Evolutionary conservation across 169 alveolate species (phyloP).

Genomic region (Plasmodium blacklocki): DNA sequence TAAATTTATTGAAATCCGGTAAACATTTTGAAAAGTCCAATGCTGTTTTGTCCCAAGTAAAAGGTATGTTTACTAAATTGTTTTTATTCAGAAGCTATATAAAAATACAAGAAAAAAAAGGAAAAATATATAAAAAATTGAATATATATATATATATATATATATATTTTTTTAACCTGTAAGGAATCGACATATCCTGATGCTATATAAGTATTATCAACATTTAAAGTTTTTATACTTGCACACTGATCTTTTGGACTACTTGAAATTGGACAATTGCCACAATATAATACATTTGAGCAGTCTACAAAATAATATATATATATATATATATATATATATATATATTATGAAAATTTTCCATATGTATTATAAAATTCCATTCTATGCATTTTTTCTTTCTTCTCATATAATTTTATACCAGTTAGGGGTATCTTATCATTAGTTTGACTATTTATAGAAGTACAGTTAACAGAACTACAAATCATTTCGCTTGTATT

Average conservation of each 20-base stretch:
- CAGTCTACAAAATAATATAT: conserved; percentile 38
- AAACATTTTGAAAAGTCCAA: conserved; percentile 66
- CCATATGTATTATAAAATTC: neutral
- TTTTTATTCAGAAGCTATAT: conserved; percentile 40
- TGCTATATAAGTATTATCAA: conserved; percentile 34
- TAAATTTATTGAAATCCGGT: conserved; percentile 45
- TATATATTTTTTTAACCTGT: conserved; percentile 23
- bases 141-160: neutral
- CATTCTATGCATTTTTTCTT: no score
- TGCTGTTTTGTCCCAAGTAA: conserved; percentile 44
- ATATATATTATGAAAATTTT: neutral
- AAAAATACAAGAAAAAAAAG: conserved; percentile 26
- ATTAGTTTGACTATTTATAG: conserved; percentile 22
- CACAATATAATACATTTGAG: conserved; percentile 62
- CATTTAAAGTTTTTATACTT: conserved; percentile 36
- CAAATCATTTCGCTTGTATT: conserved; percentile 70
- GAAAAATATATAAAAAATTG: conserved; percentile 6
- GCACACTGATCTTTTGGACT: conserved; percentile 64
- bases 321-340: neutral
- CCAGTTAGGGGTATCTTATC: conserved; percentile 49
- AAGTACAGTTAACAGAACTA: conserved; percentile 42
- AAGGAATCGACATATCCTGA: conserved; percentile 51
- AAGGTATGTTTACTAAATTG: conserved; percentile 22
- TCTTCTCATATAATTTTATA: neutral
- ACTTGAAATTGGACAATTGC: conserved; percentile 31